These are phyloP conservation scores for Hypoxylon fragiforme DNA, from an alignment of 495 filamentous ascomycete species.

Conservation along the genomic window DNA sequence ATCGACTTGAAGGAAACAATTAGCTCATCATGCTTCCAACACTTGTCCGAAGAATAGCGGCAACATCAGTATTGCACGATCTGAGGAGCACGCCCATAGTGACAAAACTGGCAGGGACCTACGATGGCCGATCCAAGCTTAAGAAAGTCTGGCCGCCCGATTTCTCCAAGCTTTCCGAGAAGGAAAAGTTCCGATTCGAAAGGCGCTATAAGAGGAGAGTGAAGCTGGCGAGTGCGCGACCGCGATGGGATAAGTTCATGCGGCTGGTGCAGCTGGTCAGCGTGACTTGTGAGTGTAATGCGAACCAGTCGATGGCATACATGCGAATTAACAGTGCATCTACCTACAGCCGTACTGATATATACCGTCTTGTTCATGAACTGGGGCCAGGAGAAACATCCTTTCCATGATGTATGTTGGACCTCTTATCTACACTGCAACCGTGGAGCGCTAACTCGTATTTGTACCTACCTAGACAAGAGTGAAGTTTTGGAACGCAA, in stretches of 20 bases:
- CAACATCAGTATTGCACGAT: slow-evolving; percentile 11
- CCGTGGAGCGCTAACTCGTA: slow-evolving; percentile 3
- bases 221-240: slow-evolving; percentile 72
- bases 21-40: slow-evolving; percentile 48
- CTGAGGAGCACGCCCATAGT: slow-evolving; percentile 16
- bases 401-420: slow-evolving; percentile 61
- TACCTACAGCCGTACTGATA: slow-evolving; percentile 62
- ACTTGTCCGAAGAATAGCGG: slow-evolving; percentile 44
- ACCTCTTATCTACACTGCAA: neutral
- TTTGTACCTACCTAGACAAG: slow-evolving; percentile 32
- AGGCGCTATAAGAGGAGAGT: slow-evolving; percentile 70
- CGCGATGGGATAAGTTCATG: slow-evolving; percentile 72
- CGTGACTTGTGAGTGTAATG: slow-evolving; percentile 59
- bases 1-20: neutral
- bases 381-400: slow-evolving; percentile 63
- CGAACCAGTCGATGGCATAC: neutral
- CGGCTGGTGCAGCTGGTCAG: slow-evolving; percentile 70
- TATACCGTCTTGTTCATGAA: slow-evolving; percentile 81
- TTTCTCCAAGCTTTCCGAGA: slow-evolving; percentile 74
- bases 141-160: slow-evolving; percentile 92
- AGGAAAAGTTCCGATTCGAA: slow-evolving; percentile 86
- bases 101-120: slow-evolving; percentile 18
- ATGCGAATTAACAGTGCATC: slow-evolving; percentile 16
- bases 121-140: slow-evolving; percentile 67
- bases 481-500: slow-evolving; percentile 37